Percentiles rank a stretch among this genome's conserved stretches.
Conservation (phyloP, 306 rosid genomes). For the Lathyrus tuberosus region DNA sequence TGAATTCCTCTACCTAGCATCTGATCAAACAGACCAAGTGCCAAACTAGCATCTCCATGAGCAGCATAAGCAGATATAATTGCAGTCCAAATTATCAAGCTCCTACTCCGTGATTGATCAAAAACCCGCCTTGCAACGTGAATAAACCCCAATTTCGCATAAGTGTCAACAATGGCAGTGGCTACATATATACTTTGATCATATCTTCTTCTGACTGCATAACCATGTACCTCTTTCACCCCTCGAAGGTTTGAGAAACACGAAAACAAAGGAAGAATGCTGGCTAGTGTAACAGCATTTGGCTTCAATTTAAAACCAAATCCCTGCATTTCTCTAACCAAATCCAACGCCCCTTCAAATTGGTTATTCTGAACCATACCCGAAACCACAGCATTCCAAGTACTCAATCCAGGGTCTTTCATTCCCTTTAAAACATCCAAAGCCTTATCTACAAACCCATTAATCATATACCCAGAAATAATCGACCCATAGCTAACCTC, state of each 20-base stretch:
- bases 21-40: slow-evolving; percentile 60
- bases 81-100: slow-evolving; percentile 76
- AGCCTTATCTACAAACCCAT: slow-evolving; percentile 70
- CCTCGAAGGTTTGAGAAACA: slow-evolving; percentile 64
- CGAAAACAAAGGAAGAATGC: slow-evolving; percentile 67
- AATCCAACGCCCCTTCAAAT: slow-evolving; percentile 51
- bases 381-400: slow-evolving; percentile 81
- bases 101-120: slow-evolving; percentile 55
- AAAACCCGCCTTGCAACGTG: slow-evolving; percentile 59
- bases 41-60: slow-evolving; percentile 65
- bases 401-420: slow-evolving; percentile 51
- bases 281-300: slow-evolving; percentile 71
- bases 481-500: slow-evolving; percentile 70
- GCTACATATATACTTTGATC: slow-evolving; percentile 63
- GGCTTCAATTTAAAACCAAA: slow-evolving; percentile 57
- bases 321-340: slow-evolving; percentile 62
- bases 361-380: slow-evolving; percentile 77
- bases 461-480: slow-evolving; percentile 74
- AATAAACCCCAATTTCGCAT: slow-evolving; percentile 75
- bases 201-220: slow-evolving; percentile 60
- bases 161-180: slow-evolving; percentile 72
- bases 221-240: slow-evolving; percentile 79
- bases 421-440: slow-evolving; percentile 56
- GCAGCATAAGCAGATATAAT: slow-evolving; percentile 81
- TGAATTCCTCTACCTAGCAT: slow-evolving; percentile 68